phyloP scores from a whole-genome alignment of 768 basidiomycete species.

The Mycena galopus region DNA sequence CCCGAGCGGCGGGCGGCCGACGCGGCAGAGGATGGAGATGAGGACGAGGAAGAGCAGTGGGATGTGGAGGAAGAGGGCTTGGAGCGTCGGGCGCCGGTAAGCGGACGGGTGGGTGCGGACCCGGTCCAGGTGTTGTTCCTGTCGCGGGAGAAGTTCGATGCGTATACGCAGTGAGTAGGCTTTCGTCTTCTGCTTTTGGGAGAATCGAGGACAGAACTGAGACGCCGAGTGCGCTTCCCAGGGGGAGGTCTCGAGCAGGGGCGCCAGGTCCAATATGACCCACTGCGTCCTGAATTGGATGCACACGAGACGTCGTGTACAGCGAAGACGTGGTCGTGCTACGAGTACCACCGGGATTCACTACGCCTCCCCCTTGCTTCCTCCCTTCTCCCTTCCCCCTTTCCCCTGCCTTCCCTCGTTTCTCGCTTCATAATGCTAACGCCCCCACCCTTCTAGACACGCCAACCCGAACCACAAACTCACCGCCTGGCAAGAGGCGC shows the following conservation, averaged over 20 bases:
- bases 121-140: conserved; percentile 35
- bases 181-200: neutral
- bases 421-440: neutral
- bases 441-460: neutral
- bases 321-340: neutral
- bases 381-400: neutral
- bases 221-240: too few species aligned
- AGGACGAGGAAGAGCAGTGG: too few species aligned
- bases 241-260: neutral
- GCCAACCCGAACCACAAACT: conserved; percentile 9
- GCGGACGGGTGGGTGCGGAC: neutral
- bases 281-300: too few species aligned
- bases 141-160: conserved; percentile 32
- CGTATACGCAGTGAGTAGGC: conserved; percentile 20
- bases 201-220: too few species aligned
- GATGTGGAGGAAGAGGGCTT: neutral
- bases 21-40: too few species aligned
- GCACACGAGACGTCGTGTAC: too few species aligned
- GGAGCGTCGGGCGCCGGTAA: neutral
- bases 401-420: neutral
- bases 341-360: neutral
- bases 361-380: neutral
- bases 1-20: neutral
- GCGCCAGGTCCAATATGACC: too few species aligned
- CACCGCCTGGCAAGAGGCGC: conserved; percentile 27